Base-by-base conservation (phyloP, 2,329 filamentous ascomycete species). In the Pochonia chlamydosporia region DNA sequence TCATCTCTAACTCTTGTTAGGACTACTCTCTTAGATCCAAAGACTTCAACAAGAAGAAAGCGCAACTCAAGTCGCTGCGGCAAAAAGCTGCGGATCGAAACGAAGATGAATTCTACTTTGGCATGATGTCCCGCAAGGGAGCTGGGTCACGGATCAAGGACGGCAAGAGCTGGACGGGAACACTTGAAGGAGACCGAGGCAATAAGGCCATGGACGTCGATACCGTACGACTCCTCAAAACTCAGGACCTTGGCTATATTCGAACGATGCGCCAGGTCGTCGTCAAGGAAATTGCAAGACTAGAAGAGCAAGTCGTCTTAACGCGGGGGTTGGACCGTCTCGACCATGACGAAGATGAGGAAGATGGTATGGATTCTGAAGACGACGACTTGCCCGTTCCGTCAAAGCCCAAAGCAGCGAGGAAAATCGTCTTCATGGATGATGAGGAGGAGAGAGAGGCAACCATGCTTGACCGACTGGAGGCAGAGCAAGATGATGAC, bases 61-160 rank as follows among this genome's bases (percentile, higher is more conserved):
- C 67, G 1, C 72, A 76, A 46, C 74, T 86, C 50, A 79, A 80
- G 59, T 67, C 66, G 24, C 76, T 87, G 43, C 73, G 74, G 41
- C 69, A 75, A 49, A 85, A 85, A 60, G 82, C 80, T 5, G 65
- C 79, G 49, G 76, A 83, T 33, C 78, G 81, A 56, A 86, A 86
- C 64, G 82, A 85, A 44, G 83, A 87, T 77, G 83, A 87, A 59
- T 87, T 86, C 66, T 85, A 84, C 69, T 84, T 80, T 59, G 81
- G 79, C 52, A 87, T 87, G 83, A 69, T 85, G 58, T 79, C 76
- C 54, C 78, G 78, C 51, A 72, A 73, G 48, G 80, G 80, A 9
- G 75, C 79, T 4, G 73, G 75, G 5, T 72, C 72, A 6, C 64
- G 64, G 16, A 59, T 78, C 33, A 69, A 73, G 54, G 69, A 63